phyloP scores from a whole-genome alignment of 345 rosid species.

The Eutrema japonicum region DNA sequence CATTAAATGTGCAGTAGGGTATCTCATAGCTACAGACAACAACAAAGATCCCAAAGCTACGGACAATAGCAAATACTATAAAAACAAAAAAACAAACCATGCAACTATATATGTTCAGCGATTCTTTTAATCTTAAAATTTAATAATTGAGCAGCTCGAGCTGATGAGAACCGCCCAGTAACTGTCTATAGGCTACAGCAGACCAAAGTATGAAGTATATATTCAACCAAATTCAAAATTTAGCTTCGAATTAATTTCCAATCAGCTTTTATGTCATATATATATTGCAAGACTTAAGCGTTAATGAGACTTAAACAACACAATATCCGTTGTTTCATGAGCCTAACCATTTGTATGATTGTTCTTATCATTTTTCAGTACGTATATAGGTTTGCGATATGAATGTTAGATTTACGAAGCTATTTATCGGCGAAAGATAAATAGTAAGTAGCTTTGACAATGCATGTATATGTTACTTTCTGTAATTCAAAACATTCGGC shows the following conservation, averaged over 20 bases:
- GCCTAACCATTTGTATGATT: neutral
- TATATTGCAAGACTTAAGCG: neutral
- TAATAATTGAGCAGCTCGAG: too few relatives aligned
- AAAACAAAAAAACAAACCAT: too few relatives aligned
- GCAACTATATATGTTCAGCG: too few relatives aligned
- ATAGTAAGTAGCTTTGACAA: neutral
- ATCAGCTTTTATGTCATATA: neutral
- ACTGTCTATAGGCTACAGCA: neutral
- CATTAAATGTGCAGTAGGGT: conserved; percentile 11
- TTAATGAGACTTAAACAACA: neutral
- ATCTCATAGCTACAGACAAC: conserved; percentile 14
- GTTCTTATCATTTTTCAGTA: neutral
- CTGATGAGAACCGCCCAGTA: neutral
- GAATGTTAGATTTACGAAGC: neutral
- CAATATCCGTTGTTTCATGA: neutral
- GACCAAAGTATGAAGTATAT: too few relatives aligned
- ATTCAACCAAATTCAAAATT: too few relatives aligned
- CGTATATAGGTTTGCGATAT: neutral
- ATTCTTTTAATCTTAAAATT: too few relatives aligned
- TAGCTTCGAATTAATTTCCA: too few relatives aligned
- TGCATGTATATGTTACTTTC: neutral
- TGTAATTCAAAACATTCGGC: neutral
- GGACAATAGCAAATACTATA: neutral
- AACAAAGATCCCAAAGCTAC: conserved; percentile 11
- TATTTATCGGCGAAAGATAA: neutral